These are phyloP conservation scores for Cymbopogon flexuosus DNA, from an alignment of 202 grass and related monocot species.

Conservation along the genomic window DNA sequence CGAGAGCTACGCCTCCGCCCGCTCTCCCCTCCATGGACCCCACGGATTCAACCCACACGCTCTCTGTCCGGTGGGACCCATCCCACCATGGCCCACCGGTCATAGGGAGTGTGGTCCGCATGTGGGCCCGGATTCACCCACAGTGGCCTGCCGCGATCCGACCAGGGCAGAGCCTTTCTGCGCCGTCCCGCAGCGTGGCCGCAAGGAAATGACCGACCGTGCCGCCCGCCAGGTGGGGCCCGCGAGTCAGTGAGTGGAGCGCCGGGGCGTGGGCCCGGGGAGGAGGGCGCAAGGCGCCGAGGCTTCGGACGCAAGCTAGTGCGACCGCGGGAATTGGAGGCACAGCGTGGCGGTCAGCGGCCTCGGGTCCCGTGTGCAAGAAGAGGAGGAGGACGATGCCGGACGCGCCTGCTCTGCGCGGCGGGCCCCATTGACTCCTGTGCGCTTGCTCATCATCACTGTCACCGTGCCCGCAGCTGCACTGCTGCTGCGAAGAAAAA, in stretches of 20 bases:
- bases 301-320: slow-evolving; percentile 33
- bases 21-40: not conserved
- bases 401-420: not conserved
- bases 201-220: not conserved
- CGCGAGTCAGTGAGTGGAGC: fast-evolving
- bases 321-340: slow-evolving; percentile 1
- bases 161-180: slow-evolving; percentile 18
- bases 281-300: not conserved
- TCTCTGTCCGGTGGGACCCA: fast-evolving
- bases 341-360: slow-evolving; percentile 3
- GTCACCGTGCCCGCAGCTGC: not conserved
- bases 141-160: not conserved
- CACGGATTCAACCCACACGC: too few relatives aligned
- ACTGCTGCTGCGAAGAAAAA: not conserved
- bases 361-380: not conserved
- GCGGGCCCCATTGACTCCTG: not conserved
- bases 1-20: not conserved
- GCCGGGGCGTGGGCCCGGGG: not conserved
- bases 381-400: not conserved
- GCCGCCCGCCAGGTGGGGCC: not conserved
- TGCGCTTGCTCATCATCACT: too few relatives aligned
- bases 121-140: fast-evolving
- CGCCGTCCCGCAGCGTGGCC: not conserved
- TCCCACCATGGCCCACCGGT: fast-evolving
- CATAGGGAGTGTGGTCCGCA: fast-evolving